These are phyloP conservation scores for Nannizziopsis barbatae DNA, from an alignment of 2,329 filamentous ascomycete species.

Conservation along the genomic window DNA sequence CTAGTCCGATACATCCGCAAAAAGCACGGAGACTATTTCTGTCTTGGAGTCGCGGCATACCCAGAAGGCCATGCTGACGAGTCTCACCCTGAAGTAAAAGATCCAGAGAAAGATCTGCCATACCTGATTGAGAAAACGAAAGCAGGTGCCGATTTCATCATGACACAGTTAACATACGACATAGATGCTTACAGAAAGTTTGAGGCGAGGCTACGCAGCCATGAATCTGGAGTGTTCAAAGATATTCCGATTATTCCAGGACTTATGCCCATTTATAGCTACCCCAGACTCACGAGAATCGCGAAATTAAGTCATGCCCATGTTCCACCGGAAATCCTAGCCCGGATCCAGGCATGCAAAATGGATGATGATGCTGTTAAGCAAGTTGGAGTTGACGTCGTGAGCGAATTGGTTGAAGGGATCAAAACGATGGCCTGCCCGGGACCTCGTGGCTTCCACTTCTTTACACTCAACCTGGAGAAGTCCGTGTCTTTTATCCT, in stretches of 20 bases:
- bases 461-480: conserved; percentile 93
- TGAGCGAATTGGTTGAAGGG: conserved; percentile 71
- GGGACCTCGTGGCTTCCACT: conserved; percentile 74
- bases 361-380: conserved; percentile 41
- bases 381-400: conserved; percentile 46
- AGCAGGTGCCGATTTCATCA: conserved; percentile 92
- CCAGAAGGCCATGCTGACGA: conserved; percentile 92
- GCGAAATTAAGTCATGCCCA: conserved; percentile 88
- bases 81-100: conserved; percentile 69
- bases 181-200: conserved; percentile 70
- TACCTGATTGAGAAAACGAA: conserved; percentile 81
- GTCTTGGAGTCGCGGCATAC: conserved; percentile 86
- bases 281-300: conserved; percentile 86
- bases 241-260: conserved; percentile 84
- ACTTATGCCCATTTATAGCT: conserved; percentile 95
- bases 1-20: conserved; percentile 79
- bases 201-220: conserved; percentile 62
- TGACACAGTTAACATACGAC: conserved; percentile 97
- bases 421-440: conserved; percentile 54
- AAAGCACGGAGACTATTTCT: conserved; percentile 87
- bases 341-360: conserved; percentile 43
- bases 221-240: conserved; percentile 76
- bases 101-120: conserved; percentile 58
- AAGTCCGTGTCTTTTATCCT: conserved; percentile 92
- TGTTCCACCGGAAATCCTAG: conserved; percentile 60